Conservation (phyloP, 2,329 filamentous ascomycete genomes). For the Leptographium procerum region DNA sequence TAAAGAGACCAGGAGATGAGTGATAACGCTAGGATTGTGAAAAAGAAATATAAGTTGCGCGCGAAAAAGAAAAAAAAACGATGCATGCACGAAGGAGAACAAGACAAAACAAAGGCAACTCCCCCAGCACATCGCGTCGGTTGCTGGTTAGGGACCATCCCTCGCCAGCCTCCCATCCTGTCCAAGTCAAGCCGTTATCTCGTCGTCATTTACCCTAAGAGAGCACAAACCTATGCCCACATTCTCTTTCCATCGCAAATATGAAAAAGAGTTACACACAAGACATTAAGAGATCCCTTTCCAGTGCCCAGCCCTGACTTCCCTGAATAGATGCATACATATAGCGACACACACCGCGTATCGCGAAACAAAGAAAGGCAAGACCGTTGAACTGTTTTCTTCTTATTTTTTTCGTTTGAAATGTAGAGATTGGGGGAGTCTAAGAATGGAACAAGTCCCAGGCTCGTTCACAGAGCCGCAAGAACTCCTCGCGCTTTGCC, state of each 20-base stretch:
- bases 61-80: neutral
- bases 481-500: constrained; percentile 87
- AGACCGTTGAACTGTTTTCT: neutral
- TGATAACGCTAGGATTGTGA: neutral
- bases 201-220: neutral
- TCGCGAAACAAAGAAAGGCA: constrained; percentile 1
- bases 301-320: constrained; percentile 2
- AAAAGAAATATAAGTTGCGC: neutral
- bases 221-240: neutral
- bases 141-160: neutral
- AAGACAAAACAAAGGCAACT: neutral
- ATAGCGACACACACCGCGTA: neutral
- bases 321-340: neutral
- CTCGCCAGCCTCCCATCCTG: neutral
- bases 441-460: constrained; percentile 97
- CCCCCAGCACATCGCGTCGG: neutral
- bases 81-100: no score
- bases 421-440: constrained; percentile 14
- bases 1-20: no score
- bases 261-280: neutral
- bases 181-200: neutral
- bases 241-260: neutral
- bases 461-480: constrained; percentile 73
- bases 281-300: constrained; percentile 7
- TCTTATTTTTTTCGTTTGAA: neutral